phyloP scores from a whole-genome alignment of 2,329 filamentous ascomycete genomes.

The Colletotrichum shisoi region DNA sequence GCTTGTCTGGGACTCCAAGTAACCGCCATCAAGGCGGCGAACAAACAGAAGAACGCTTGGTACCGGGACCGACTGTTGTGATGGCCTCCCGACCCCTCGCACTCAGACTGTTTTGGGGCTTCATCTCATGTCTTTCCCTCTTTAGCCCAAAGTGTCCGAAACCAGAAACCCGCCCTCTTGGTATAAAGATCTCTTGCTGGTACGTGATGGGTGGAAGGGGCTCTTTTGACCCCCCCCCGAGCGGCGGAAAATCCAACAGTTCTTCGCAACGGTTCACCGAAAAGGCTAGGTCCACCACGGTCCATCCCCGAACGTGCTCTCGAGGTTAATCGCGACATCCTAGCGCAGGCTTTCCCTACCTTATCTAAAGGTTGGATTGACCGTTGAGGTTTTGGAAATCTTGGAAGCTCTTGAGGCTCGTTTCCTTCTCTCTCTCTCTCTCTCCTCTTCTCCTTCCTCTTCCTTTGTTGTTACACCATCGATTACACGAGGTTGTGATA shows the following conservation, averaged over 20 bases:
- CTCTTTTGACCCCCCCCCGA: background rate
- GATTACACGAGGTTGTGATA: background rate
- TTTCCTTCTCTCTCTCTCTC: background rate
- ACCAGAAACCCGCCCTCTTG: constrained; percentile 28
- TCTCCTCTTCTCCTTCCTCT: background rate
- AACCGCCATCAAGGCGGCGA: constrained; percentile 23
- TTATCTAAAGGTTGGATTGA: constrained; percentile 33
- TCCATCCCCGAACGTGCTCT: constrained; percentile 33
- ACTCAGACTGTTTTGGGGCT: constrained; percentile 30
- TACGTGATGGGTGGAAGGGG: constrained; percentile 15
- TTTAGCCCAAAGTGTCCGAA: constrained; percentile 26
- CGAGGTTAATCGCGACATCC: constrained; percentile 14
- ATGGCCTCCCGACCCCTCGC: constrained; percentile 30
- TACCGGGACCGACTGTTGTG: constrained; percentile 30
- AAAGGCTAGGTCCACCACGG: constrained; percentile 25
- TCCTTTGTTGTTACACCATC: constrained; percentile 18
- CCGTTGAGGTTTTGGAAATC: constrained; percentile 27
- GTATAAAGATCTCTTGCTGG: constrained; percentile 29
- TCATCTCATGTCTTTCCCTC: constrained; percentile 21
- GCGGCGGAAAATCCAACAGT: constrained; percentile 27
- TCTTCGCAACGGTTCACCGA: constrained; percentile 23
- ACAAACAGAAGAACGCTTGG: background rate
- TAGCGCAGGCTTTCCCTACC: constrained; percentile 1
- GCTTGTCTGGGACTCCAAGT: constrained; percentile 12
- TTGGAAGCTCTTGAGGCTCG: constrained; percentile 7